These are phyloP conservation scores for Aspergillus sp. DNA, from an alignment of 2,329 filamentous ascomycete genomes.

Conservation along the genomic window DNA sequence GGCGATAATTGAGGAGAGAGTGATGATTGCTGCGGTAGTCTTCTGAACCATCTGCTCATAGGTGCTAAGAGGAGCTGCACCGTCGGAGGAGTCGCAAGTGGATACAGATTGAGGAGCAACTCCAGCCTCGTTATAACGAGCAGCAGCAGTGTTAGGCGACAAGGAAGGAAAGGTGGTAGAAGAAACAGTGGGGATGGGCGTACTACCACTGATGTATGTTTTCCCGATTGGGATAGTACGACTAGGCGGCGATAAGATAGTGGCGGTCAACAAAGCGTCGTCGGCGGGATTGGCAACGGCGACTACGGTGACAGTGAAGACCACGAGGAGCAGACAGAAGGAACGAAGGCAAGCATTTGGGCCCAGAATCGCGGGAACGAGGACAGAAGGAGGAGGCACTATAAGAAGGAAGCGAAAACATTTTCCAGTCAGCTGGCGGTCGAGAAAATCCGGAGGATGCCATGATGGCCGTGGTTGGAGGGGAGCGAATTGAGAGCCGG, in stretches of 20 bases:
- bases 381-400: slow-evolving; percentile 18
- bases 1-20: slow-evolving; percentile 42
- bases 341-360: slow-evolving; percentile 15
- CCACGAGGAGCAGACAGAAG: slow-evolving; percentile 12
- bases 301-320: slow-evolving; percentile 9
- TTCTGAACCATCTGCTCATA: slow-evolving; percentile 43
- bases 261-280: slow-evolving; percentile 15
- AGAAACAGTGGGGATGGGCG: slow-evolving; percentile 4
- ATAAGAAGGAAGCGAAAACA: slow-evolving; percentile 21
- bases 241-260: slow-evolving; percentile 7
- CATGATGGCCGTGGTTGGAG: slow-evolving; percentile 2
- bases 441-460: slow-evolving; percentile 18
- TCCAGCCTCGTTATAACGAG: slow-evolving; percentile 4
- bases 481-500: slow-evolving; percentile 8
- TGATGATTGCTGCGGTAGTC: slow-evolving; percentile 39
- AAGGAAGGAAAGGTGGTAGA: background rate
- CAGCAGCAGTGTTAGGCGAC: background rate
- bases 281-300: slow-evolving; percentile 7
- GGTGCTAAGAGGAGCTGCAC: slow-evolving; percentile 15
- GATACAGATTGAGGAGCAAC: background rate
- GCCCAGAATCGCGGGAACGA: slow-evolving; percentile 8
- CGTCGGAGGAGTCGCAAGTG: slow-evolving; percentile 9
- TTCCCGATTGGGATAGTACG: slow-evolving; percentile 10
- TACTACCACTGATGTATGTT: slow-evolving; percentile 9
- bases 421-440: slow-evolving; percentile 20